Percentiles rank a stretch among this genome's conserved stretches.
Conservation (phyloP, 495 filamentous ascomycete genomes). For the Neurospora cerealis region DNA sequence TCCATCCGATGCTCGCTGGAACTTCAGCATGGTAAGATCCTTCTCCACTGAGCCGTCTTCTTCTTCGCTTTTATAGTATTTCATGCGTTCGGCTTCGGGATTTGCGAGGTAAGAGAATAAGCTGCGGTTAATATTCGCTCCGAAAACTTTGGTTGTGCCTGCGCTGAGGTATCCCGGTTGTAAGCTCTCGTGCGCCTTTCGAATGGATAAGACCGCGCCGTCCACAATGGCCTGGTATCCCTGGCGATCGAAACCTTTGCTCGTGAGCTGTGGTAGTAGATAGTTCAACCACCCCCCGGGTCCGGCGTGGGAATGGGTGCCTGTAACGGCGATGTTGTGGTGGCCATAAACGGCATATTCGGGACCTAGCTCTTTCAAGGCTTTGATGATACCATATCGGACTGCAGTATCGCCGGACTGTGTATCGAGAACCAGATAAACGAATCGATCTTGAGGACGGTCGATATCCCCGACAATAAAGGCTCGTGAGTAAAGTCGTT, state of each 20-base stretch:
- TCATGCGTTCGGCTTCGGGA: conserved; percentile 63
- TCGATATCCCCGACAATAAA: conserved; percentile 74
- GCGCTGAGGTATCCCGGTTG: conserved; percentile 61
- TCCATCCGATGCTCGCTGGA: conserved; percentile 59
- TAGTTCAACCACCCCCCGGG: conserved; percentile 96
- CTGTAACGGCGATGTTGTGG: conserved; percentile 81
- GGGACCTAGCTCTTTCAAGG: conserved; percentile 52
- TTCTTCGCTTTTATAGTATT: conserved; percentile 49
- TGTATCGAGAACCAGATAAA: conserved; percentile 83
- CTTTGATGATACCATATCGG: conserved; percentile 72
- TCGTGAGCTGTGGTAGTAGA: conserved; percentile 87
- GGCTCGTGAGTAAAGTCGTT: conserved; percentile 80
- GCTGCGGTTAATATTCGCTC: conserved; percentile 85
- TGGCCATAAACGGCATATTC: conserved; percentile 68
- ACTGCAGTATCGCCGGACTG: conserved; percentile 88
- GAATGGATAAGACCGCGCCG: conserved; percentile 71
- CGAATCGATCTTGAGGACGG: conserved; percentile 60
- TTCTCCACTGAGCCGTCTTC: conserved; percentile 74
- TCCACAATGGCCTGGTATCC: conserved; percentile 87
- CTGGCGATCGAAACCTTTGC: conserved; percentile 78
- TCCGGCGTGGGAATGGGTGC: conserved; percentile 89
- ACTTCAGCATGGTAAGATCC: conserved; percentile 71
- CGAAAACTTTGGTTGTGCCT: conserved; percentile 62
- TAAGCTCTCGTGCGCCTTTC: conserved; percentile 68
- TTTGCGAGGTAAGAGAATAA: conserved; percentile 88